These are phyloP conservation scores for Hordeum vulgare DNA, from an alignment of 176 grass and related monocot genomes.

Conservation along the genomic window DNA sequence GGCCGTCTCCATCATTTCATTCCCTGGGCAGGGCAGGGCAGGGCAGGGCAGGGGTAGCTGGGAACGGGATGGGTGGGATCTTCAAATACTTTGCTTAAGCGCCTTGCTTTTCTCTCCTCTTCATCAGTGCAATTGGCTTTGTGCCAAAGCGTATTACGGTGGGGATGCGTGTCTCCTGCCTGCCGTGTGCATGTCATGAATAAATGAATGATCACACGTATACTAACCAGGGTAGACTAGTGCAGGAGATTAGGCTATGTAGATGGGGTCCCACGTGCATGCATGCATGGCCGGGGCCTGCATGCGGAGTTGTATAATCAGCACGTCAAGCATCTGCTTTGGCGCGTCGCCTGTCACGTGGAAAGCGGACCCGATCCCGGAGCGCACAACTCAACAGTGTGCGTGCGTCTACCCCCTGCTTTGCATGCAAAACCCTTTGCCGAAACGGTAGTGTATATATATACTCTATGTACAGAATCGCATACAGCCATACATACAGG, in stretches of 20 bases:
- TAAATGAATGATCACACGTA: neutral
- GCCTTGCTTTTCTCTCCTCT: neutral
- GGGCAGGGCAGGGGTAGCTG: no score
- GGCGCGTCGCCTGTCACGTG: neutral
- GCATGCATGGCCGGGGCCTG: neutral
- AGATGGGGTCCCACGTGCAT: neutral
- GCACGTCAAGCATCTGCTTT: neutral
- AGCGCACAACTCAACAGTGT: neutral
- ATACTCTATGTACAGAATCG: no score
- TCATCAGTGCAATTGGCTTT: slow-evolving; percentile 37
- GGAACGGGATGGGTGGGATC: neutral
- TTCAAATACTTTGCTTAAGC: neutral
- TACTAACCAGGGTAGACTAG: neutral
- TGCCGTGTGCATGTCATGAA: neutral
- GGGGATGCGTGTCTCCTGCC: neutral
- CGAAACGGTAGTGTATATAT: neutral
- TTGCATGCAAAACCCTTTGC: neutral
- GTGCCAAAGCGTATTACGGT: neutral
- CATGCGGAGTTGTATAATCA: neutral
- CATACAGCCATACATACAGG: no score
- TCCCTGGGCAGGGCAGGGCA: neutral
- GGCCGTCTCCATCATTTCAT: neutral
- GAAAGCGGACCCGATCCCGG: neutral
- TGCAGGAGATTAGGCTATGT: neutral
- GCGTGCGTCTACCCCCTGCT: neutral